Evolutionary conservation across 2,329 filamentous ascomycete genomes (phyloP), one percentile per base, ranked within the genome.

Genomic region (Torrubiella hemipterigena): DNA sequence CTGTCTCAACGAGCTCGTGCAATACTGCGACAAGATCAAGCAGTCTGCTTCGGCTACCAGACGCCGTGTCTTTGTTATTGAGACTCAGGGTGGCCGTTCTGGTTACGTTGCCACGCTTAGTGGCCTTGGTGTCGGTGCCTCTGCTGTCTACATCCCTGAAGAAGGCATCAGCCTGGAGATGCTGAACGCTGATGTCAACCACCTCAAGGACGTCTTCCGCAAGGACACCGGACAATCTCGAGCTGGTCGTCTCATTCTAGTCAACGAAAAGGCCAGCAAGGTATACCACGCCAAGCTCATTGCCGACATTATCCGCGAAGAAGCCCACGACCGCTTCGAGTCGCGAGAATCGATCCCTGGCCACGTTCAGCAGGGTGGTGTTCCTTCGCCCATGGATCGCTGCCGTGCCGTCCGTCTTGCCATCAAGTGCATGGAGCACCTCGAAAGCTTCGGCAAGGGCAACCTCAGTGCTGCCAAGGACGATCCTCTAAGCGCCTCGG

Each of bases 11-110:
- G 86, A 93, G 33, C 69, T 98, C 23, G 85, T 95, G 40, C 74
- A 80, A 44, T 98, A 95, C 60, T 95, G 89, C 53, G 91, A 98
- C 64, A 89, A 87, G 48, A 95, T 96, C 59, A 86, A 93, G 57
- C 91, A 96, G 56, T 95, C 87, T 3, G 91, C 91, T 0, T 95
- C 87, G 2, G 87, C 91, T 2, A 93, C 86, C 2, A 80, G 91
- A 36, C 79, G 91, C 27, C 78, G 91, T 38, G 89, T 96, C 33
- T 98, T 98, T 58, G 87, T 98, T 32, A 89, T 98, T 33, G 91
- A 98, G 61, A 96, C 91, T 0, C 91, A 98, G 61, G 91, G 91
- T 46, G 91, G 91, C 21, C 78, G 83, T 35, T 95, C 84, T 5
- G 91, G 91, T 14, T 98, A 96, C 56, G 74, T 96, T 37, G 89